A percentile compares a stretch with the other conserved stretches of the same genome.
Evolutionary conservation across 306 rosid species (phyloP).

Genomic region (Trichosanthes truncata): DNA sequence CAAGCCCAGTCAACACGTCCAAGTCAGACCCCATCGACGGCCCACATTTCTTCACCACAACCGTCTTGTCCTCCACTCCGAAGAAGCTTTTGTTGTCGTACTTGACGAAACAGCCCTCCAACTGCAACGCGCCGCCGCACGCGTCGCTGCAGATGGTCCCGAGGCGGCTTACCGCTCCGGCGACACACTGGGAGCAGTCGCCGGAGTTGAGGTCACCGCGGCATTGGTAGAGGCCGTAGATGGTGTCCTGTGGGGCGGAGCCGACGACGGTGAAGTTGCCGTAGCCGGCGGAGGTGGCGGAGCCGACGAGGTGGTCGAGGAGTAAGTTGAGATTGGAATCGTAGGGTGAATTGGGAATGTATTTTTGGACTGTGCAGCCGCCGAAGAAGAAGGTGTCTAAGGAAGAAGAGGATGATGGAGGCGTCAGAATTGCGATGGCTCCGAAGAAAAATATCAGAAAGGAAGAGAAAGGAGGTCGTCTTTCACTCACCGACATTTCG

Average conservation of each 20-base stretch:
- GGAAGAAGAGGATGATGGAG: slow-evolving; percentile 18
- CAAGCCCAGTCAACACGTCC: slow-evolving; percentile 36
- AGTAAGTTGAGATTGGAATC: slow-evolving; percentile 69
- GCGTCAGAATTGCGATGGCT: slow-evolving; percentile 16
- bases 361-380: slow-evolving; percentile 63
- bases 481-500: slow-evolving; percentile 36
- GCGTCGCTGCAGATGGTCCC: slow-evolving; percentile 49
- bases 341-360: slow-evolving; percentile 47
- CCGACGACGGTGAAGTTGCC: slow-evolving; percentile 62
- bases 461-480: not conserved
- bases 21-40: slow-evolving; percentile 40
- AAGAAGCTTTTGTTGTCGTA: slow-evolving; percentile 59
- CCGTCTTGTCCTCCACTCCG: slow-evolving; percentile 80
- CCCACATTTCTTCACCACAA: slow-evolving; percentile 64
- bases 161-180: slow-evolving; percentile 44
- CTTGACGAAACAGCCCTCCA: slow-evolving; percentile 77
- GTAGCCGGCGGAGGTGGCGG: slow-evolving; percentile 71
- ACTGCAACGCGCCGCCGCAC: slow-evolving; percentile 81
- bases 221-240: slow-evolving; percentile 80
- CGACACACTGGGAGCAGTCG: slow-evolving; percentile 57
- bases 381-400: slow-evolving; percentile 51
- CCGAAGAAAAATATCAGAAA: not conserved
- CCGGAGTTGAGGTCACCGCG: slow-evolving; percentile 55
- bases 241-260: slow-evolving; percentile 22
- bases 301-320: slow-evolving; percentile 55